A percentile compares a stretch with the other conserved stretches of the same genome.
phyloP scores from a whole-genome alignment of 139 green algal genomes.

The Marvania coccoides region DNA sequence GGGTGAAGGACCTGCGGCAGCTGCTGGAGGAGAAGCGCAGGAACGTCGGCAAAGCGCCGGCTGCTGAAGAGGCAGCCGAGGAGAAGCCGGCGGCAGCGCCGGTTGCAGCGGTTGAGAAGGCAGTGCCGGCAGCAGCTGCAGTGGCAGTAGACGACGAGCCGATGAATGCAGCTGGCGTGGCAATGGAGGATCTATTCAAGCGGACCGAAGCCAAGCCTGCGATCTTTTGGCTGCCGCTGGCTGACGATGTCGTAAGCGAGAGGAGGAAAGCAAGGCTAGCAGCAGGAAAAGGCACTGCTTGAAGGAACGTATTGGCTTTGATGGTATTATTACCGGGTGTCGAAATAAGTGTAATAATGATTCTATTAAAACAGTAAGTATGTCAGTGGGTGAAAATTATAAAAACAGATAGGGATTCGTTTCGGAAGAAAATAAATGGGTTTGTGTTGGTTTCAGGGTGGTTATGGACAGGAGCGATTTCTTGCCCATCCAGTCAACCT shows the following conservation, averaged over 20 bases:
- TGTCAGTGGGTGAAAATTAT: no score
- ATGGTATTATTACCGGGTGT: no score
- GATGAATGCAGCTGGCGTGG: neutral
- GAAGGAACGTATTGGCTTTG: no score
- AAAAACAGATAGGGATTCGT: no score
- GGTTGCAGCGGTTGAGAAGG: no score
- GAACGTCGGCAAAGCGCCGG: neutral
- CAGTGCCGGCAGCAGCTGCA: neutral
- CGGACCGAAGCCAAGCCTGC: conserved; percentile 66
- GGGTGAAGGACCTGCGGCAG: neutral
- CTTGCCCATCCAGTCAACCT: no score
- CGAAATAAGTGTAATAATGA: no score
- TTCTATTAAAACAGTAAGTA: no score
- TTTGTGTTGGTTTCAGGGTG: no score
- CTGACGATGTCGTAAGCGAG: conserved; percentile 41
- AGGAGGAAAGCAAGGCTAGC: conserved; percentile 5
- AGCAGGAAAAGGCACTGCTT: no score
- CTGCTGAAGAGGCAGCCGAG: neutral
- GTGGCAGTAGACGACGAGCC: neutral
- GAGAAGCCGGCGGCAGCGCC: neutral
- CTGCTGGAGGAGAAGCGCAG: neutral
- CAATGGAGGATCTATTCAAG: conserved; percentile 70
- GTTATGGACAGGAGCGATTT: no score
- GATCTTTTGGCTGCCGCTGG: conserved; percentile 80
- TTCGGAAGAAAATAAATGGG: no score